Evolutionary conservation across 2,329 filamentous ascomycete genomes (phyloP).

Genomic region (Monilinia fructicola): DNA sequence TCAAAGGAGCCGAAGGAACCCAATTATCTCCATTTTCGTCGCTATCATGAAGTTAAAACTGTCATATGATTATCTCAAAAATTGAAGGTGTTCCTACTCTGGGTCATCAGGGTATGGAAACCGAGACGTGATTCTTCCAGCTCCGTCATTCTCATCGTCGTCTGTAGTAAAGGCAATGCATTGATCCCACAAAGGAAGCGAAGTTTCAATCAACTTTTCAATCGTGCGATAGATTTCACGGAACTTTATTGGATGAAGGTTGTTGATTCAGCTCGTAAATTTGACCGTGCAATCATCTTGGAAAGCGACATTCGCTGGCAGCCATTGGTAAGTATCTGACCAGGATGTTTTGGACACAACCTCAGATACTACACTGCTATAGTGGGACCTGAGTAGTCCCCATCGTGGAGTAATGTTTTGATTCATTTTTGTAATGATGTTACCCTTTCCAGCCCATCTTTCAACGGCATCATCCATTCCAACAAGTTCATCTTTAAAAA

Average conservation of each 20-base stretch:
- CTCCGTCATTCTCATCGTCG: not conserved
- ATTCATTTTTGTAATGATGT: not conserved
- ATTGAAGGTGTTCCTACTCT: slow-evolving; percentile 18
- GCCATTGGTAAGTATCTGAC: slow-evolving; percentile 11
- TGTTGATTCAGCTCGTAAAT: slow-evolving; percentile 48
- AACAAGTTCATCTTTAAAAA: slow-evolving; percentile 40
- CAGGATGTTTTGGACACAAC: not conserved
- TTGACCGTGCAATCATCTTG: slow-evolving; percentile 24
- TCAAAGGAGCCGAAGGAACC: not conserved
- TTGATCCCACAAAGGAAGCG: slow-evolving; percentile 42
- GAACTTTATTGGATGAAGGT: slow-evolving; percentile 45
- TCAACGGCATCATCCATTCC: slow-evolving; percentile 34
- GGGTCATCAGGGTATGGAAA: not conserved
- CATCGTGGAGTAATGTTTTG: too few relatives aligned
- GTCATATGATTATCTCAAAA: slow-evolving; percentile 3
- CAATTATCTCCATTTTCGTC: not conserved
- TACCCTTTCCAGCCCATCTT: slow-evolving; percentile 36
- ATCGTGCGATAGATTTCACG: slow-evolving; percentile 43
- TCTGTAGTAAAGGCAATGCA: slow-evolving; percentile 27
- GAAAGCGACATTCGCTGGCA: slow-evolving; percentile 10
- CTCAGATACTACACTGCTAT: too few relatives aligned
- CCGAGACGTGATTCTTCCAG: not conserved
- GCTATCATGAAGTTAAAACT: slow-evolving; percentile 28
- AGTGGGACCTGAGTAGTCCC: not conserved
- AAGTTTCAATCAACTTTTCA: slow-evolving; percentile 41